Evolutionary conservation across 2,329 filamentous ascomycete genomes (phyloP).

Genomic region (Sordariomycetes sp.): DNA sequence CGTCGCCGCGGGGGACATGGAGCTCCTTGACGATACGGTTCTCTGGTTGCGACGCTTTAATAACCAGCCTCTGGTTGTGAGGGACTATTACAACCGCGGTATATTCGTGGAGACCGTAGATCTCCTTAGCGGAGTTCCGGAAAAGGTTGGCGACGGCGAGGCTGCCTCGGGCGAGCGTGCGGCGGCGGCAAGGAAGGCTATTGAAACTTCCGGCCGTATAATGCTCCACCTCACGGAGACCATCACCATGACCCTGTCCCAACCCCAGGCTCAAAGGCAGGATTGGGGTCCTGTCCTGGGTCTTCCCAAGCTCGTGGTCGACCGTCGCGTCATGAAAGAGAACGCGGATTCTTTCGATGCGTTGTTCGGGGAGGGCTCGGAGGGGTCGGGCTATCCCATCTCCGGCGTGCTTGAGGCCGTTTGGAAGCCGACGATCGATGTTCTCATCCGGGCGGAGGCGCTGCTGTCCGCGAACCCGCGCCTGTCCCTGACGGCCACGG

Average conservation of each 20-base stretch:
- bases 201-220: neutral
- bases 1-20: constrained; percentile 14
- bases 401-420: neutral
- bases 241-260: neutral
- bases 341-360: neutral
- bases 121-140: neutral
- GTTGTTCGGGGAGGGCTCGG: neutral
- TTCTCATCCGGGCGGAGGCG: neutral
- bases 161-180: neutral
- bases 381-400: neutral
- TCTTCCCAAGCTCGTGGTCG: neutral
- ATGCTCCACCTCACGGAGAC: neutral
- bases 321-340: neutral
- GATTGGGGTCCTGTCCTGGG: neutral
- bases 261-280: neutral
- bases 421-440: neutral
- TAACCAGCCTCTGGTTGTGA: constrained; percentile 12
- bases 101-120: neutral
- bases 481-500: neutral
- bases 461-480: neutral
- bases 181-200: neutral
- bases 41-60: constrained; percentile 18
- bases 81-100: constrained; percentile 8
- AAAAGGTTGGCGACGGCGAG: neutral
- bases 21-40: constrained; percentile 12